Conservation (phyloP, 2,329 filamentous ascomycete genomes). For the Epichloe hybrida region DNA sequence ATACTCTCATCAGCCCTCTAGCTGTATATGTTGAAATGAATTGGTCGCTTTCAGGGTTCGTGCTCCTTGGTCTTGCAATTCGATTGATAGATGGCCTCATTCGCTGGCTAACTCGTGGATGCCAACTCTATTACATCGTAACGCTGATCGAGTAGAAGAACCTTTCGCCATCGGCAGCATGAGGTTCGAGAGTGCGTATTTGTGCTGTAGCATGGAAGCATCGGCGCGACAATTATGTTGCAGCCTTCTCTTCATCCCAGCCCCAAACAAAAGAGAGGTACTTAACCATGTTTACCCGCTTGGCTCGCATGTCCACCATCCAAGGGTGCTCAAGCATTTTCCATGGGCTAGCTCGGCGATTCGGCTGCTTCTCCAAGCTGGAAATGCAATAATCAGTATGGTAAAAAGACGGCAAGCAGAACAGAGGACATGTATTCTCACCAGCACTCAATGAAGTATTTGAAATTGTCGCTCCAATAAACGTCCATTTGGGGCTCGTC, state of each 20-base stretch:
- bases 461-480: conserved; percentile 93
- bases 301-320: conserved; percentile 92
- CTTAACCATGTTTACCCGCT: conserved; percentile 94
- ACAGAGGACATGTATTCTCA: conserved; percentile 35
- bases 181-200: not conserved
- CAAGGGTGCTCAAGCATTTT: conserved; percentile 98
- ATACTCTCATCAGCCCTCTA: not conserved
- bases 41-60: not conserved
- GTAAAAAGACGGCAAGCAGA: not conserved
- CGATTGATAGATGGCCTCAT: not conserved
- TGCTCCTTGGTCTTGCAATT: not conserved
- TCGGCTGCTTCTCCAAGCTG: conserved; percentile 87
- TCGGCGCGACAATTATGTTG: not conserved
- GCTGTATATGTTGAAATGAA: not conserved
- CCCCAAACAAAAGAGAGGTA: conserved; percentile 95
- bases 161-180: not conserved
- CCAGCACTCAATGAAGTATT: conserved; percentile 99
- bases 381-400: conserved; percentile 11
- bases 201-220: not conserved
- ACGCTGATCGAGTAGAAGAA: not conserved
- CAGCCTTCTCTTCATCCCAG: conserved; percentile 53
- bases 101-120: not conserved
- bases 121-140: not conserved
- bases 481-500: conserved; percentile 85
- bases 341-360: conserved; percentile 83